Evolutionary conservation across 129 eudicot species (phyloP).

Genomic region (Sambucus nigra): DNA sequence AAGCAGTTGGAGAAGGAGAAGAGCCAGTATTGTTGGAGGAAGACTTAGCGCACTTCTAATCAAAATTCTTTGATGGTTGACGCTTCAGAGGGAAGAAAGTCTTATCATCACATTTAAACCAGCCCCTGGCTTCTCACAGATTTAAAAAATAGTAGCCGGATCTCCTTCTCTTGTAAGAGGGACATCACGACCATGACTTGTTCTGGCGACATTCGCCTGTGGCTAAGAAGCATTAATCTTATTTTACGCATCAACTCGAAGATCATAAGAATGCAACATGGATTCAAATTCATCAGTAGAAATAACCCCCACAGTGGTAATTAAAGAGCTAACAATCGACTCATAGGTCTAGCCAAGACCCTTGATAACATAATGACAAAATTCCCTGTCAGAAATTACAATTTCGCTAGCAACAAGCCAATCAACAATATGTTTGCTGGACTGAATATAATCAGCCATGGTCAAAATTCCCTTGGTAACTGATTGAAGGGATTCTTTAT

Average conservation of each 20-base stretch:
- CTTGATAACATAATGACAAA: neutral
- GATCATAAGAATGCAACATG: neutral
- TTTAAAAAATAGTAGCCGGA: neutral
- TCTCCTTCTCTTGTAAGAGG: neutral
- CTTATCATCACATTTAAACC: neutral
- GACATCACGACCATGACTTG: neutral
- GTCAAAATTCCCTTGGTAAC: neutral
- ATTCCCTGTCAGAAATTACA: neutral
- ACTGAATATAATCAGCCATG: neutral
- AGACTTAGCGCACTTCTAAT: neutral
- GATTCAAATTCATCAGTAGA: neutral
- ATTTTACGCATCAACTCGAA: neutral
- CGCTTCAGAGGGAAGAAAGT: too few relatives aligned
- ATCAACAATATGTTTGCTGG: neutral
- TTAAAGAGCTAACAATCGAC: neutral
- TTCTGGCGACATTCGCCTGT: neutral
- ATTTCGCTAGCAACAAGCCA: neutral
- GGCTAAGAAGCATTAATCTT: neutral
- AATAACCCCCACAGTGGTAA: neutral
- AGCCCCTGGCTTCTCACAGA: neutral
- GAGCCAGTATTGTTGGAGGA: neutral
- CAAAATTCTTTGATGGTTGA: neutral
- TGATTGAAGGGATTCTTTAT: neutral
- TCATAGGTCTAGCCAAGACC: neutral
- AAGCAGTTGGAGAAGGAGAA: neutral